Percentiles rank a stretch among this genome's conserved stretches.
Conservation (phyloP, 1,284 basidiomycete species). For the Mycosarcoma maydis region DNA sequence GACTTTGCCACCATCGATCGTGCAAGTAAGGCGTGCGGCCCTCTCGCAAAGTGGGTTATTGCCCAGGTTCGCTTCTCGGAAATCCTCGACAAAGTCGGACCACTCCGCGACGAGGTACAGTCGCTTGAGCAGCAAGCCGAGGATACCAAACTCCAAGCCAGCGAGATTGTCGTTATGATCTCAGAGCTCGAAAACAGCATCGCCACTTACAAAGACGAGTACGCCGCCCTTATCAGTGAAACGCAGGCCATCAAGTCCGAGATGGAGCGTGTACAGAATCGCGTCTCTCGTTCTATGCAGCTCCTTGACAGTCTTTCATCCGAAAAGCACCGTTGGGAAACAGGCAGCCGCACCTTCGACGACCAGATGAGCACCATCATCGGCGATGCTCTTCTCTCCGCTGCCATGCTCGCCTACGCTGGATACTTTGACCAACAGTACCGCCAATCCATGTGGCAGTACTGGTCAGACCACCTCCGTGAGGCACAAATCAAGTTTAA, state of each 20-base stretch:
- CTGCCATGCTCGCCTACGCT: slow-evolving; percentile 95
- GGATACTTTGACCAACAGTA: slow-evolving; percentile 99
- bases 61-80: slow-evolving; percentile 98
- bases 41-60: slow-evolving; percentile 96
- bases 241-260: slow-evolving; percentile 96
- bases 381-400: slow-evolving; percentile 93
- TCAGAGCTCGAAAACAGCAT: slow-evolving; percentile 92
- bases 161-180: slow-evolving; percentile 89
- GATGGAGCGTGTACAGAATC: slow-evolving; percentile 97
- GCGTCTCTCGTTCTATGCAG: slow-evolving; percentile 96
- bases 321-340: slow-evolving; percentile 93
- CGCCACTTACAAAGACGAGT: slow-evolving; percentile 94
- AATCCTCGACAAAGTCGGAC: slow-evolving; percentile 97
- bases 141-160: slow-evolving; percentile 89
- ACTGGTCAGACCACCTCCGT: slow-evolving; percentile 87
- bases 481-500: slow-evolving; percentile 95
- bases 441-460: slow-evolving; percentile 95
- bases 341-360: slow-evolving; percentile 94
- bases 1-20: slow-evolving; percentile 96
- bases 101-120: slow-evolving; percentile 92
- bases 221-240: slow-evolving; percentile 94
- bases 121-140: slow-evolving; percentile 90
- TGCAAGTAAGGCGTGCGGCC: slow-evolving; percentile 96
- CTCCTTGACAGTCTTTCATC: slow-evolving; percentile 93
- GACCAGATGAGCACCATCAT: slow-evolving; percentile 98